A percentile compares a stretch with the other conserved stretches of the same genome.
Evolutionary conservation across 208 protist genomes (phyloP).

Genomic region (Leptomonas seymouri): DNA sequence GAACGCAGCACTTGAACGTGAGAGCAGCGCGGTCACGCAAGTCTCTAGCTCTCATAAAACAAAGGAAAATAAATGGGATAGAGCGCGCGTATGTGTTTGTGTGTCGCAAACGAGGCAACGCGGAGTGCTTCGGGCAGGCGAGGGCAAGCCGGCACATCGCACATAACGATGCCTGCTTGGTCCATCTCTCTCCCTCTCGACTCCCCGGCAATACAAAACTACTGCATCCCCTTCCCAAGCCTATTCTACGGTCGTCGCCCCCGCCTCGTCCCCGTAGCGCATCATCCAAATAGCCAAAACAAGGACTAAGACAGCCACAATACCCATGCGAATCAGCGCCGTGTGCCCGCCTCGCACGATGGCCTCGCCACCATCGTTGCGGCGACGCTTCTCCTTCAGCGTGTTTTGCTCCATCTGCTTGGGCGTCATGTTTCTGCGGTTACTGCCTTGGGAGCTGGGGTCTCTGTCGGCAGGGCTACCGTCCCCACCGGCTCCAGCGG

Average conservation of each 20-base stretch:
- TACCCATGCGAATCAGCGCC: slow-evolving; percentile 9
- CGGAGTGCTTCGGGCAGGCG: too few relatives aligned
- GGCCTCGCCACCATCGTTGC: slow-evolving; percentile 7
- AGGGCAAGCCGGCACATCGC: too few relatives aligned
- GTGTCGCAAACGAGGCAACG: too few relatives aligned
- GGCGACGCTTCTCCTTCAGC: slow-evolving; percentile 94
- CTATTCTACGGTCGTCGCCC: background rate
- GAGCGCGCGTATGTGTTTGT: too few relatives aligned
- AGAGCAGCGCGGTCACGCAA: too few relatives aligned
- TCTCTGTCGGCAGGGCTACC: slow-evolving; percentile 9
- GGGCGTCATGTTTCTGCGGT: slow-evolving; percentile 27
- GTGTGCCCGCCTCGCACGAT: slow-evolving; percentile 6
- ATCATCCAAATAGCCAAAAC: slow-evolving; percentile 29
- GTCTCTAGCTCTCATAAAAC: too few relatives aligned
- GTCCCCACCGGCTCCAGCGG: background rate
- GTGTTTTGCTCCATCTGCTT: slow-evolving; percentile 36
- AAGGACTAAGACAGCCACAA: slow-evolving; percentile 14
- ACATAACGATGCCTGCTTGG: background rate
- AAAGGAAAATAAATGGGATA: too few relatives aligned
- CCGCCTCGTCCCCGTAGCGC: background rate
- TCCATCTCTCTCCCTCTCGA: background rate
- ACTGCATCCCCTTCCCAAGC: too few relatives aligned
- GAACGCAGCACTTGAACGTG: too few relatives aligned
- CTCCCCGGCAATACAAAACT: background rate
- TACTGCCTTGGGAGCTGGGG: background rate